Evolutionary conservation across 129 eudicot species (phyloP).

Genomic region (sunflower (Helianthus annuus)): HanXRQr2.0-SUNRISE NC_035440.2:162854519-162855018

Average conservation of each 20-base stretch:
- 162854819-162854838: conserved; percentile 70
- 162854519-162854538: conserved; percentile 55
- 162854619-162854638: conserved; percentile 89
- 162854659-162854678: conserved; percentile 73
- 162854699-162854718: conserved; percentile 82
- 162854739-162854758: conserved; percentile 59
- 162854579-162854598: conserved; percentile 88
- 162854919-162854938: conserved; percentile 58
- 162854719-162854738: conserved; percentile 95
- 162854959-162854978: conserved; percentile 48
- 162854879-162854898: conserved; percentile 91
- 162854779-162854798: conserved; percentile 73
- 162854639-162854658: conserved; percentile 69
- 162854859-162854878: conserved; percentile 70
- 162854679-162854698: conserved; percentile 72
- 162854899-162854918: conserved; percentile 86
- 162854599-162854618: conserved; percentile 84
- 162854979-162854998: conserved; percentile 50
- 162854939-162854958: conserved; percentile 38
- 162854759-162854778: conserved; percentile 50
- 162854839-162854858: conserved; percentile 64
- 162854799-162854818: conserved; percentile 84
- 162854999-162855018: conserved; percentile 81
- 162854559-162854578: conserved; percentile 99
- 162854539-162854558: conserved; percentile 74